These are phyloP conservation scores for Scedosporium boydii DNA, from an alignment of 2,329 filamentous ascomycete species.

Conservation along the genomic window DNA sequence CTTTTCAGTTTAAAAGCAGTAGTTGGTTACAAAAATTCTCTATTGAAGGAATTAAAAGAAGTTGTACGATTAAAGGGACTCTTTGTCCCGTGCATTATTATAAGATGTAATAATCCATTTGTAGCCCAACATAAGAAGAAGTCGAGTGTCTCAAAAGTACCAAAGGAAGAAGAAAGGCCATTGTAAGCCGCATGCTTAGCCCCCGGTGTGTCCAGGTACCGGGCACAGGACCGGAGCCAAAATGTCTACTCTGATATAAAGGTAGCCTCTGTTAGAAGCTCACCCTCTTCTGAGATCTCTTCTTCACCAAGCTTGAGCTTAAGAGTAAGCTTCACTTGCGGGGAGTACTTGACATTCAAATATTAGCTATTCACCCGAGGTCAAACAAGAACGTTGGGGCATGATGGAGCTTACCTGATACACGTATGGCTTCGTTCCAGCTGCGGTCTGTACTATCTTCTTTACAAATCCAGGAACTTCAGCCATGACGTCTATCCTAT, in stretches of 20 bases:
- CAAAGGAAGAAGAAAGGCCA: background rate
- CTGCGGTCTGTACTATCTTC: conserved; percentile 77
- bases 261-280: conserved; percentile 81
- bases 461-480: conserved; percentile 95
- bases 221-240: background rate
- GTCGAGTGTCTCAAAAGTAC: background rate
- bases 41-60: conserved; percentile 1
- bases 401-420: conserved; percentile 61
- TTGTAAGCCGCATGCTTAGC: background rate
- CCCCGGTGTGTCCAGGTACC: background rate
- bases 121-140: too few species aligned
- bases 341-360: conserved; percentile 50
- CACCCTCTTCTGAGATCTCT: conserved; percentile 68
- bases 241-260: conserved; percentile 64
- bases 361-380: conserved; percentile 13
- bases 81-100: background rate
- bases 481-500: conserved; percentile 86
- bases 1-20: too few species aligned
- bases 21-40: background rate
- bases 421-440: conserved; percentile 93
- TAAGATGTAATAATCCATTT: too few species aligned
- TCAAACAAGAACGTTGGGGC: background rate
- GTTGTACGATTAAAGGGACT: background rate
- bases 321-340: conserved; percentile 53
- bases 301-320: conserved; percentile 80